Conservation (phyloP, 2,329 filamentous ascomycete species). For the Colletotrichum eleusines region DNA sequence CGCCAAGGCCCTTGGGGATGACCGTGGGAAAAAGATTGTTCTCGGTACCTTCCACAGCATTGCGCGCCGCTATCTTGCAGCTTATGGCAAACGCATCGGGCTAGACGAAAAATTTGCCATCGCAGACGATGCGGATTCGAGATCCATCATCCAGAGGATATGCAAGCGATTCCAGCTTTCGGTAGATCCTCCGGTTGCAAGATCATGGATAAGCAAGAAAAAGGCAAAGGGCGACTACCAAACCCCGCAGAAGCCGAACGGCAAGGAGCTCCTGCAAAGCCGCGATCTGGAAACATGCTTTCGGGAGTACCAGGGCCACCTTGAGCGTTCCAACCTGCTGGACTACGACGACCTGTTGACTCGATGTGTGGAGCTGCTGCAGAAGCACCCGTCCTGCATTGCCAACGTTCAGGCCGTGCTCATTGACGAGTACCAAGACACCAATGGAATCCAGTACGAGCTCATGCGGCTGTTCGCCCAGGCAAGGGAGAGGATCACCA, state of each 20-base stretch:
- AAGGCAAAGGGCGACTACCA: slow-evolving; percentile 67
- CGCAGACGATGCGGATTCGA: slow-evolving; percentile 84
- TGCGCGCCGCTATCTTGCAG: slow-evolving; percentile 83
- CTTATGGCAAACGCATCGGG: slow-evolving; percentile 87
- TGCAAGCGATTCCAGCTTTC: slow-evolving; percentile 78
- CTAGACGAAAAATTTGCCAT: slow-evolving; percentile 89
- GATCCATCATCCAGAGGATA: slow-evolving; percentile 84
- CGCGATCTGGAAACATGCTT: slow-evolving; percentile 77
- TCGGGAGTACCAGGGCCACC: slow-evolving; percentile 80
- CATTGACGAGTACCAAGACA: slow-evolving; percentile 98
- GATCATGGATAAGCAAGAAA: slow-evolving; percentile 79
- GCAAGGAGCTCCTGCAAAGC: slow-evolving; percentile 53
- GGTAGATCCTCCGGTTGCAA: slow-evolving; percentile 78
- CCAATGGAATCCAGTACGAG: slow-evolving; percentile 94
- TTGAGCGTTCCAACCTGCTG: slow-evolving; percentile 82
- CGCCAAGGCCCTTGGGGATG: slow-evolving; percentile 81
- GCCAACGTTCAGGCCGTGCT: slow-evolving; percentile 91
- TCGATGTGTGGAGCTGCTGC: slow-evolving; percentile 83
- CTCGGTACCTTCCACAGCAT: slow-evolving; percentile 97
- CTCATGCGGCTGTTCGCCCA: slow-evolving; percentile 91
- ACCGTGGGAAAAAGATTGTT: slow-evolving; percentile 80
- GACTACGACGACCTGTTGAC: slow-evolving; percentile 96
- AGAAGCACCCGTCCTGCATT: slow-evolving; percentile 80
- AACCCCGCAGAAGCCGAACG: slow-evolving; percentile 46
- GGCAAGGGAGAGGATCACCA: slow-evolving; percentile 80